Percentiles rank a stretch among this genome's conserved stretches.
phyloP scores from a whole-genome alignment of 2,329 filamentous ascomycete genomes.

The Fusarium verticillioides region DNA sequence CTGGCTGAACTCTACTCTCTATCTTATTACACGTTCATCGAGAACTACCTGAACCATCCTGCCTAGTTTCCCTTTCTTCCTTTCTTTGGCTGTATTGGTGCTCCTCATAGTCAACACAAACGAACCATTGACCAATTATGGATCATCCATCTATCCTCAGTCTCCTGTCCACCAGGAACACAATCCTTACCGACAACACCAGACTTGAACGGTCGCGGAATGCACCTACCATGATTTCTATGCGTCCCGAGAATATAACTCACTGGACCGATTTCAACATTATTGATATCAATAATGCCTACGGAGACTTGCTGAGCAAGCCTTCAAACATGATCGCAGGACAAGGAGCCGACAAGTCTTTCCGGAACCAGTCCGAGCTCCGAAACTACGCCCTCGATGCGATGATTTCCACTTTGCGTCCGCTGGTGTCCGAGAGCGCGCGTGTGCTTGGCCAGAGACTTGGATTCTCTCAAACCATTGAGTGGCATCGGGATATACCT shows the following conservation, averaged over 20 bases:
- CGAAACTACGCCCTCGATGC: not conserved
- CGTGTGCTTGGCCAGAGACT: not conserved
- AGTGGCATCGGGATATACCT: not conserved
- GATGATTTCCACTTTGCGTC: not conserved
- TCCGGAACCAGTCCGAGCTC: not conserved
- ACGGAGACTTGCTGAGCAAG: not conserved
- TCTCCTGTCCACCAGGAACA: not conserved
- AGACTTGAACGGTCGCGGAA: rapidly evolving
- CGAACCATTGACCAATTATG: not conserved
- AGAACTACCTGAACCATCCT: not conserved
- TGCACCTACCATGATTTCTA: not conserved
- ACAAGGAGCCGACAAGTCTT: not conserved
- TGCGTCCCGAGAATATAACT: not conserved
- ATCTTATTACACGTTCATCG: not conserved
- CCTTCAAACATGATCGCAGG: not conserved
- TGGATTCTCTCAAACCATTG: not conserved
- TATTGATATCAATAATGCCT: not conserved
- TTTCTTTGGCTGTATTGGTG: not conserved
- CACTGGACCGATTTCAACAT: not conserved
- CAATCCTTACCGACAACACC: not conserved
- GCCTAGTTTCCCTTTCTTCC: not conserved
- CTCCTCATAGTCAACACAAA: not conserved
- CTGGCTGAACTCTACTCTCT: not conserved
- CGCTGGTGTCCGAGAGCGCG: not conserved
- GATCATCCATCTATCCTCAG: not conserved